phyloP scores from a whole-genome alignment of 805 yeast species.

The Candida pini region DNA sequence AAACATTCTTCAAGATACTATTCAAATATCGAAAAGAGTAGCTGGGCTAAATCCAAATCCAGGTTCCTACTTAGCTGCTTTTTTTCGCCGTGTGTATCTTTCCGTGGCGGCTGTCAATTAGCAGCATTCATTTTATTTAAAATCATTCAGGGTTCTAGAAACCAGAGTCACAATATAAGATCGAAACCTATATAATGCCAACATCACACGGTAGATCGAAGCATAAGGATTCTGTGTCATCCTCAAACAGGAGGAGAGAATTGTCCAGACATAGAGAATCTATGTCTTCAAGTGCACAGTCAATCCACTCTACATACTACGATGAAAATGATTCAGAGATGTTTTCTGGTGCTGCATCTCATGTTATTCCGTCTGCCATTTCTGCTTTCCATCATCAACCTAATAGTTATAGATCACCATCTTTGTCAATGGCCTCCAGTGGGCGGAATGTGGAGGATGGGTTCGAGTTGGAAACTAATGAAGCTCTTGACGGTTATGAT shows the following conservation, averaged over 20 bases:
- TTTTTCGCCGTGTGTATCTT: no score
- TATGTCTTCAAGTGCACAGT: slow-evolving; percentile 17
- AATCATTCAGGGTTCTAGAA: no score
- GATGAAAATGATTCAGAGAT: slow-evolving; percentile 67
- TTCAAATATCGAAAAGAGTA: no score
- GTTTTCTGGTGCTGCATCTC: slow-evolving; percentile 74
- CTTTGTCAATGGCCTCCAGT: slow-evolving; percentile 8
- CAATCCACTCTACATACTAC: slow-evolving; percentile 6
- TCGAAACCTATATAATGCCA: no score
- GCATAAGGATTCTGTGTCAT: slow-evolving; percentile 4
- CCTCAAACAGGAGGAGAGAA: slow-evolving; percentile 11
- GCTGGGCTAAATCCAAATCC: no score
- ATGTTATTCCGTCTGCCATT: slow-evolving; percentile 70
- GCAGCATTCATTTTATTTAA: no score
- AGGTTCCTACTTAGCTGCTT: no score
- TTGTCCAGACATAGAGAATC: slow-evolving; percentile 29
- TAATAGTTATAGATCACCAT: slow-evolving; percentile 17
- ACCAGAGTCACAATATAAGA: no score
- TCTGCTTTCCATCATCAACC: slow-evolving; percentile 65
- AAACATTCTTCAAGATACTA: no score
- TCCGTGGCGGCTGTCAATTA: no score
- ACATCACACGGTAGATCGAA: slow-evolving; percentile 2
- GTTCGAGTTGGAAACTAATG: slow-evolving; percentile 6
- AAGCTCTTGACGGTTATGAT: background rate
- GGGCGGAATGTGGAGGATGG: slow-evolving; percentile 4